Evolutionary conservation across 345 rosid species (phyloP).

Genomic region (Boechera stricta): DNA sequence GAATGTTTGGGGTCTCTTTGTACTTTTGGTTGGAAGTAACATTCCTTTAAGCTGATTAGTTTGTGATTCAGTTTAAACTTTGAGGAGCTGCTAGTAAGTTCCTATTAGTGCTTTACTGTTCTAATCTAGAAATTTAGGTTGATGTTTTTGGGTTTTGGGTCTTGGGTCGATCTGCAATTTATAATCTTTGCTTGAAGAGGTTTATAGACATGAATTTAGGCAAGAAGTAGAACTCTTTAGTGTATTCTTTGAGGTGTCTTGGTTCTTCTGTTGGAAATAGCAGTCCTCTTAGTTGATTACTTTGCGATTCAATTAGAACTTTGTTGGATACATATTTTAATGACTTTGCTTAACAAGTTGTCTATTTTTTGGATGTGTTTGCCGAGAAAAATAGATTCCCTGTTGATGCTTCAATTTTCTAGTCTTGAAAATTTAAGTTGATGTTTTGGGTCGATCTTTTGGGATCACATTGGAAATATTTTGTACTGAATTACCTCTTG

Average conservation of each 20-base stretch:
- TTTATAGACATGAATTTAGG: constrained; percentile 7
- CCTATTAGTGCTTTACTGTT: neutral
- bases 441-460: no score
- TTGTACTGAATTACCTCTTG: no score
- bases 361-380: constrained; percentile 2
- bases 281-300: neutral
- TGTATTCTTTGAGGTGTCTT: no score
- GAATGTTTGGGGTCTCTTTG: constrained; percentile 9
- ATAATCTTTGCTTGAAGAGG: neutral
- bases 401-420: no score
- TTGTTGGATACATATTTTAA: no score
- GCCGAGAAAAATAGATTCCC: constrained; percentile 68
- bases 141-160: no score
- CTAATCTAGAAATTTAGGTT: no score
- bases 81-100: neutral
- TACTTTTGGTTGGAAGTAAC: neutral
- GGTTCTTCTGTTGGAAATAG: neutral
- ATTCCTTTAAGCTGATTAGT: neutral
- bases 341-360: no score
- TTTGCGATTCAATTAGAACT: neutral
- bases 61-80: neutral
- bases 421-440: no score
- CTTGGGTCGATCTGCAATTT: no score
- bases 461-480: no score
- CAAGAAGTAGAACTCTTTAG: neutral